These are phyloP conservation scores for Gossypium davidsonii DNA, from an alignment of 441 rosid genomes.

Conservation along the genomic window DNA sequence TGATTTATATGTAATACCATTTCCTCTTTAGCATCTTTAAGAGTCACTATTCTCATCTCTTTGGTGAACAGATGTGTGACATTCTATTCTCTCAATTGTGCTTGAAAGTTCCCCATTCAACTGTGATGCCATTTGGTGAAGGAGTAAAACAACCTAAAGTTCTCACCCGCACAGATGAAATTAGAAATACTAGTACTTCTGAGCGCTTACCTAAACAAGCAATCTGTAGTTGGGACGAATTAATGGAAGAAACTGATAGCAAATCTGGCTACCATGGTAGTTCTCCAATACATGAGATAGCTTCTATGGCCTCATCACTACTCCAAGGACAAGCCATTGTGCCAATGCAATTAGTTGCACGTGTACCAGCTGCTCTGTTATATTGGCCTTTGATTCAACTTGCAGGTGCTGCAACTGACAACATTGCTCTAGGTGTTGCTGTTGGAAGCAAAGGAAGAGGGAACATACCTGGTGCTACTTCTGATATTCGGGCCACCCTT, in stretches of 20 bases:
- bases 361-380: slow-evolving; percentile 86
- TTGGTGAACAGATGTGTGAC: slow-evolving; percentile 83
- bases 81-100: slow-evolving; percentile 94
- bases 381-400: slow-evolving; percentile 98
- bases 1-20: background rate
- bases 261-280: slow-evolving; percentile 37
- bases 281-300: slow-evolving; percentile 45
- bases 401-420: slow-evolving; percentile 94
- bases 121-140: slow-evolving; percentile 47
- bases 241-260: slow-evolving; percentile 45
- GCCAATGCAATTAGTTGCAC: slow-evolving; percentile 94
- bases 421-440: slow-evolving; percentile 91
- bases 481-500: slow-evolving; percentile 93
- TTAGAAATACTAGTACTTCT: slow-evolving; percentile 33
- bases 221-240: slow-evolving; percentile 30
- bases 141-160: slow-evolving; percentile 28
- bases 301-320: slow-evolving; percentile 95
- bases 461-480: slow-evolving; percentile 91
- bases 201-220: slow-evolving; percentile 40
- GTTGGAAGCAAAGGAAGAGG: slow-evolving; percentile 99
- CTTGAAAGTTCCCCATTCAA: slow-evolving; percentile 73
- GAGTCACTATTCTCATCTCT: slow-evolving; percentile 11
- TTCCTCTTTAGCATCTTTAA: background rate
- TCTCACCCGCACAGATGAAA: slow-evolving; percentile 29
- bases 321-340: slow-evolving; percentile 85